Evolutionary conservation across 257 asterid species (phyloP), one percentile per base, ranked within the genome.

Genomic region (Gynochthodes officinalis): DNA sequence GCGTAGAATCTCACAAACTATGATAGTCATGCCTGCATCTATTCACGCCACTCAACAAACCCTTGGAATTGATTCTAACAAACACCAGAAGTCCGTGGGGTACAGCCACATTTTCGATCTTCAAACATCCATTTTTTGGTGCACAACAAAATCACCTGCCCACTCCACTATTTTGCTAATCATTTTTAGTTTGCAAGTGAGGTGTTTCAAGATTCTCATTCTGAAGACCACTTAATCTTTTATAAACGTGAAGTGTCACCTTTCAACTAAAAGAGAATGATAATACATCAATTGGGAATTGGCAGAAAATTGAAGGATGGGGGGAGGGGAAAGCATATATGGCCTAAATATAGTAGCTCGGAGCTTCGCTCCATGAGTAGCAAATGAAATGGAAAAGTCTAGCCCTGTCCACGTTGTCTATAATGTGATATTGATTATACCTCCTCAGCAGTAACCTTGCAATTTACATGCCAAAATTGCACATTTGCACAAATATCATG

Each of bases 381-480:
- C 79, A 80, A 73, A 77, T 58, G 55, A 69, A 32, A 46, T 44
- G 69, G 59, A 64, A 70, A 79, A 35, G 74, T 76, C 78, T 74
- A 72, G 75, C 73, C 40, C 65, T 69, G 78, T 70, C 67, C 72
- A 74, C 59, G 73, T 64, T 44, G 60, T 76, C 72, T 65, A 70
- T 19, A 76, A 71, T 48, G 68, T 68, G 72, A 75, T 74, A 44
- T 64, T 67, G 75, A 59, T 7, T 66, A 67, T 57, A 62, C 86
- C 78, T 82, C 67, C 40, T 46, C n/a, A 67, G 81, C 75, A 40
- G 65, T 68, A 39, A 54, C 40, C 18, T 75, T 74, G 76, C 73
- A 76, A 40, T 75, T 78, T 81, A 94, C 91, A 94, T 86, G 76
- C 99, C 99, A 71, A 94, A 94, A 83, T 94, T 94, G 97, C 99